Base-by-base conservation (phyloP, 768 basidiomycete genomes). In the Auricularia cornea region DNA sequence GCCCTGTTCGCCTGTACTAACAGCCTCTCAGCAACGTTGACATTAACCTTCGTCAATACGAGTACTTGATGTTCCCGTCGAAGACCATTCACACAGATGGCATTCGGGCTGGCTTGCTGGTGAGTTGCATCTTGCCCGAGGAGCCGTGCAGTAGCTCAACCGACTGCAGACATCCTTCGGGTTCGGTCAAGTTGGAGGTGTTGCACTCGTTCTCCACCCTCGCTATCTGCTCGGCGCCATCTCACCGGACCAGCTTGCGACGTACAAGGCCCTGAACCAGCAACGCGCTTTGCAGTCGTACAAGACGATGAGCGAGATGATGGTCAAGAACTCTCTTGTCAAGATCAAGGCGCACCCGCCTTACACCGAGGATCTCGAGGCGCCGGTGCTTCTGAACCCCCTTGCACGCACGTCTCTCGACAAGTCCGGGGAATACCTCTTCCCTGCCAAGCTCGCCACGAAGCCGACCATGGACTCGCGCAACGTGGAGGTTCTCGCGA, bases 171-270 rank as follows among this genome's bases (percentile, higher is more conserved):
- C 93, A 1, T 94, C 92, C 16, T 96, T 96, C 76, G 96, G 97
- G 66, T 98, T 98, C 79, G 95, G 97, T 70, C 97, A 98, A 83
- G 96, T 98, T 66, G 97, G 97, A 61, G 97, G 97, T 62, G 90
- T 86, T 63, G 90, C 88, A 52, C 82, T 95, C 67, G 80, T 98
- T 69, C 72, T 98, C 59, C 88, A 98, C 73, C 95, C 97, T 66
- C 89, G 92, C 67, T 92, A 92, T 77, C 82, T 97, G 66, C 86
- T 95, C 66, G 96, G 89, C 44, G 81, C 89, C 11, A 78, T 98
- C 40, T 86, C 94, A 65, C 85, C 92, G 1, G 79, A 84, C n/a
- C 74, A 80, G 65, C 95, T 94, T 69, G 83, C 86, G 60, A 76
- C 79, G n/a, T 98, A 99, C 80, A 83, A 80, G 73, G 74, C 72